These are phyloP conservation scores for Eucommia ulmoides DNA, from an alignment of 257 asterid genomes.

Conservation along the genomic window DNA sequence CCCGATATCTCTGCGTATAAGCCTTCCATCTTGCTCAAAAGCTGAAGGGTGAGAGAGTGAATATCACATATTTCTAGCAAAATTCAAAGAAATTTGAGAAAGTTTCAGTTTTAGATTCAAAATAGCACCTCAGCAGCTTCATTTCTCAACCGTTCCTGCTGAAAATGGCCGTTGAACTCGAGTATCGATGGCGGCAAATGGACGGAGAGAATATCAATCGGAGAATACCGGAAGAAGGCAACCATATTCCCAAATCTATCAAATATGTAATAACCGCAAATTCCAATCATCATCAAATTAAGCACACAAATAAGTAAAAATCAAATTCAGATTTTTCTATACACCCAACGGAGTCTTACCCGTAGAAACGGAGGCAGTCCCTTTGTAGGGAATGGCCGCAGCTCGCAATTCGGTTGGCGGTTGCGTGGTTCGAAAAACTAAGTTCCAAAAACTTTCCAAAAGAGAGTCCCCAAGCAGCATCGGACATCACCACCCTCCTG, in stretches of 20 bases:
- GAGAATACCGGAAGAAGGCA: constrained; percentile 82
- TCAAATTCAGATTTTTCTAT: too few species aligned
- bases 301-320: not conserved
- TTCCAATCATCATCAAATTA: not conserved
- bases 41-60: constrained; percentile 21
- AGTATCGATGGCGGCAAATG: constrained; percentile 73
- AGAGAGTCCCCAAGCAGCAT: constrained; percentile 98
- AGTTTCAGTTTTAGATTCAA: not conserved
- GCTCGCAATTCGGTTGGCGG: constrained; percentile 88
- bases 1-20: constrained; percentile 55
- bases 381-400: constrained; percentile 97
- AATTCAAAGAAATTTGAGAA: not conserved
- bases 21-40: constrained; percentile 51
- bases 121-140: constrained; percentile 61
- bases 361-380: constrained; percentile 93
- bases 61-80: not conserved
- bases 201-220: constrained; percentile 67
- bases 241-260: constrained; percentile 82
- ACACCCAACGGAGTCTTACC: too few species aligned
- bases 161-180: constrained; percentile 51
- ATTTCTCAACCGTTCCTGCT: constrained; percentile 52
- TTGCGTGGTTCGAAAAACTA: constrained; percentile 83
- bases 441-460: constrained; percentile 96
- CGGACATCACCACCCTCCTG: constrained; percentile 73
- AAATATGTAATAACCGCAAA: not conserved